Evolutionary conservation across 2,329 filamentous ascomycete genomes (phyloP), one percentile per base, ranked within the genome.

Genomic region (Pleomassaria siparia): DNA sequence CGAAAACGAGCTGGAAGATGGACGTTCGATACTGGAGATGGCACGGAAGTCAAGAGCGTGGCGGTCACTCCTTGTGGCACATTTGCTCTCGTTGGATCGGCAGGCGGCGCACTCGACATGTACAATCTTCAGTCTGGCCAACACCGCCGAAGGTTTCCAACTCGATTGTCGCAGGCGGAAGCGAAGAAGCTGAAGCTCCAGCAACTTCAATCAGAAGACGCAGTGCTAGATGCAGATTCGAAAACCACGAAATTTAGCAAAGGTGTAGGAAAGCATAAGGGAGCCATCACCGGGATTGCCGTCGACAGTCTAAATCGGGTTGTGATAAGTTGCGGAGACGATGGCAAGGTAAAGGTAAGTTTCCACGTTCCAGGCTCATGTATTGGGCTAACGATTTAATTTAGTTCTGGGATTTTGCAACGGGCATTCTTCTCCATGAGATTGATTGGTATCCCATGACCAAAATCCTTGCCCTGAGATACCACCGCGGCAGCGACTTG

Each of bases 101-200:
- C 83, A 24, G 84, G 81, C 29, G 94, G 94, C 33, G 83, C 84
- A 26, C 85, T 99, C 46, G 91, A 96, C 69, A 92, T 95, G 87
- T 97, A 88, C 80, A 99, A 99, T 67, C 76, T 99, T 49, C 94
- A 99, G 69, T 97, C 94, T 36, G 94, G 94, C 36, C 77, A 86
- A 16, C 89, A 95, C 70, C 85, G 92, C 48, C 90, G 95, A 63
- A 84, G 87, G 15, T 99, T 95, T 69, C 94, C 94, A 0, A 85
- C 89, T 8, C 82, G 81, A 36, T 72, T 95, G 37, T 91, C 87
- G 1, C 87, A 87, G 1, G 83, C 84, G 0, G 89, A 95, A 72
- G 87, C 88, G 2, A 85, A 87, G 56, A 87, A 89, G 65, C 69
- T 91, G 40, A 88, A 86, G 85, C 62, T 72, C 80, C 54, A 80